Evolutionary conservation across 2,329 filamentous ascomycete species (phyloP).

Genomic region (Diaporthe helianthi): DNA sequence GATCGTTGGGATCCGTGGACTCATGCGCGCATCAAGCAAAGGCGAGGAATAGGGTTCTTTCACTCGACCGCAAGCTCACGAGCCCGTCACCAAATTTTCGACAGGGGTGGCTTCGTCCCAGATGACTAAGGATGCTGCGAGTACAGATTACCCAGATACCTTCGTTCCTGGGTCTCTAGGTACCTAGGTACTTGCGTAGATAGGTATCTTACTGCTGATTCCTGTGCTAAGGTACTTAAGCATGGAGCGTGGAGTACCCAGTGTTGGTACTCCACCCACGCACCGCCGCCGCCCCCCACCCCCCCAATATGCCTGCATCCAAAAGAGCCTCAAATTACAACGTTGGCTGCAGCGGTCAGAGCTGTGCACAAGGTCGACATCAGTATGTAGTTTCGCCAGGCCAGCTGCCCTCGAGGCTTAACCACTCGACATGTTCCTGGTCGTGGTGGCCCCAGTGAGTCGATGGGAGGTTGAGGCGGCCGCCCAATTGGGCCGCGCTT

Average conservation of each 20-base stretch:
- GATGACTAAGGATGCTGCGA: slow-evolving; percentile 22
- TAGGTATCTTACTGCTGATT: background rate
- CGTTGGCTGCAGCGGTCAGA: background rate
- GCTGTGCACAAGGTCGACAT: background rate
- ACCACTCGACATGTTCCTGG: slow-evolving; percentile 10
- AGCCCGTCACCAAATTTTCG: slow-evolving; percentile 32
- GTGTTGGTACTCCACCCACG: too few relatives aligned
- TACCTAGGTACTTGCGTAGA: too few relatives aligned
- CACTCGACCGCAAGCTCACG: slow-evolving; percentile 31
- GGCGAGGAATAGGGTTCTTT: slow-evolving; percentile 22
- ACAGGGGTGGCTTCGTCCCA: slow-evolving; percentile 23
- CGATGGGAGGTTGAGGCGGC: slow-evolving; percentile 9
- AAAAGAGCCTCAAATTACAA: slow-evolving; percentile 20
- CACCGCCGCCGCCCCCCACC: too few relatives aligned
- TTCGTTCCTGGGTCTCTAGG: too few relatives aligned
- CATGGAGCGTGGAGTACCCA: too few relatives aligned
- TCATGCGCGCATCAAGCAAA: slow-evolving; percentile 4
- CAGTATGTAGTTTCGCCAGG: background rate
- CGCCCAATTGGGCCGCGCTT: slow-evolving; percentile 38
- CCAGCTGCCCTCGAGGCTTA: background rate
- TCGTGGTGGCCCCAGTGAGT: background rate
- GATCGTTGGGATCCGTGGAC: slow-evolving; percentile 21
- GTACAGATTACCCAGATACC: background rate
- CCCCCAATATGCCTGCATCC: too few relatives aligned
- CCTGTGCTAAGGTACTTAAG: background rate